Conservation (phyloP, 2,329 filamentous ascomycete genomes). For the Purpureocillium takamizusanense region DNA sequence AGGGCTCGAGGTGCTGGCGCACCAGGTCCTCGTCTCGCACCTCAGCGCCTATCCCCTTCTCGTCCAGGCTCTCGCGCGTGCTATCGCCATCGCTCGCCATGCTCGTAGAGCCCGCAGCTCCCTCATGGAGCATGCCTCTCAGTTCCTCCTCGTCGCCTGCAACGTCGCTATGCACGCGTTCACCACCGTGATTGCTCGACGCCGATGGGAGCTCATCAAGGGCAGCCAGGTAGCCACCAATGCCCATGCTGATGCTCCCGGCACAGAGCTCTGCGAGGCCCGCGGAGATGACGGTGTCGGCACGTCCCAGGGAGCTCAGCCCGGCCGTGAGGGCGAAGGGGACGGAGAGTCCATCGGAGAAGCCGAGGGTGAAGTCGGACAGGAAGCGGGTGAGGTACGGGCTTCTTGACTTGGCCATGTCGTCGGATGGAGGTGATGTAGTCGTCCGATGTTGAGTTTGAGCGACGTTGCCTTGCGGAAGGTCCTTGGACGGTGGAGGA, state of each 20-base stretch:
- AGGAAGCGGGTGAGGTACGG: slow-evolving; percentile 32
- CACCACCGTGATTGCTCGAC: not conserved
- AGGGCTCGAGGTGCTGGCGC: slow-evolving; percentile 21
- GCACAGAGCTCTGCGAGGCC: slow-evolving; percentile 63
- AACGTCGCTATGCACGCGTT: not conserved
- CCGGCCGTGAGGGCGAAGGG: slow-evolving; percentile 68
- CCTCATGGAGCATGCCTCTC: slow-evolving; percentile 15
- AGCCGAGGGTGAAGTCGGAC: slow-evolving; percentile 61
- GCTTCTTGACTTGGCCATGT: slow-evolving; percentile 13
- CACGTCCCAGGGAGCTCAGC: slow-evolving; percentile 50
- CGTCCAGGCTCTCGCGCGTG: slow-evolving; percentile 5
- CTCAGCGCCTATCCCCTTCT: slow-evolving; percentile 4
- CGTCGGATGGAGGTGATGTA: not conserved
- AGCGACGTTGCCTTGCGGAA: not conserved
- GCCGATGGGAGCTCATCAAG: slow-evolving; percentile 21
- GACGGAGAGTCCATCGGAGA: slow-evolving; percentile 66
- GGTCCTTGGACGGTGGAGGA: too few species aligned
- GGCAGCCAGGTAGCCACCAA: slow-evolving; percentile 60
- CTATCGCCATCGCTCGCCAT: slow-evolving; percentile 3
- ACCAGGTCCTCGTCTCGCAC: slow-evolving; percentile 14
- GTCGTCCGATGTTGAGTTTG: not conserved
- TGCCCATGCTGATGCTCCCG: slow-evolving; percentile 65
- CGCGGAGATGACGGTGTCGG: slow-evolving; percentile 56
- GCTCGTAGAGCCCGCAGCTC: slow-evolving; percentile 1
- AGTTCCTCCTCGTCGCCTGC: slow-evolving; percentile 12